Conservation (phyloP, 805 yeast genomes). For the Spathaspora gorwiae region DNA sequence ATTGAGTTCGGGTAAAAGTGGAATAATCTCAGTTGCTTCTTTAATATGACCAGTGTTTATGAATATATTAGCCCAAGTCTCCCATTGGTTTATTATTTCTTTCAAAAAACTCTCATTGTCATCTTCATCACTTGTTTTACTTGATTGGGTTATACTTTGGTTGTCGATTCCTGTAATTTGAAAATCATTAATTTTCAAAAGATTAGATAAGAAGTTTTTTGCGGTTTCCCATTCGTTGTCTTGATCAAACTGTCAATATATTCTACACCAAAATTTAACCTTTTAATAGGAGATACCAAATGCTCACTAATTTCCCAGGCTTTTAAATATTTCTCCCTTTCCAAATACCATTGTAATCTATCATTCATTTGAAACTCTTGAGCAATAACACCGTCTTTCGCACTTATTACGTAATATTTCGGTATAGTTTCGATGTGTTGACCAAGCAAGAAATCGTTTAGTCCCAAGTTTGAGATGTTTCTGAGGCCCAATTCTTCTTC, state of each 20-base stretch:
- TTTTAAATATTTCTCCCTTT: conserved; percentile 47
- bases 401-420: conserved; percentile 67
- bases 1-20: conserved; percentile 39
- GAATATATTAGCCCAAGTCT: conserved; percentile 53
- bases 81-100: conserved; percentile 51
- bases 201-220: conserved; percentile 39
- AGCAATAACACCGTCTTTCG: conserved; percentile 76
- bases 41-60: conserved; percentile 43
- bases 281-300: conserved; percentile 44
- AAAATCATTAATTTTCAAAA: conserved; percentile 15
- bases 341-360: conserved; percentile 67
- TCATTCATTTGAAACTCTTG: conserved; percentile 68
- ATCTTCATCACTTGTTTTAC: conserved; percentile 12
- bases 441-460: conserved; percentile 76
- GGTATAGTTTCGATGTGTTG: conserved; percentile 41
- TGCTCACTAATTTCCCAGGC: conserved; percentile 79
- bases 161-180: conserved; percentile 26
- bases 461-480: conserved; percentile 54
- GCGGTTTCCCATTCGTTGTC: conserved; percentile 54
- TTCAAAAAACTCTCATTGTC: conserved; percentile 15
- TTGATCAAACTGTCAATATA: conserved; percentile 44
- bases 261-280: conserved; percentile 57
- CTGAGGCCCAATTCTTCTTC: conserved; percentile 74
- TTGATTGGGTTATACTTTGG: conserved; percentile 27
- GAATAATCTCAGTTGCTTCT: conserved; percentile 52